A percentile compares a stretch with the other conserved stretches of the same genome.
Evolutionary conservation across 1,139 yeast genomes (phyloP).

Genomic region (Taphrina populina): DNA sequence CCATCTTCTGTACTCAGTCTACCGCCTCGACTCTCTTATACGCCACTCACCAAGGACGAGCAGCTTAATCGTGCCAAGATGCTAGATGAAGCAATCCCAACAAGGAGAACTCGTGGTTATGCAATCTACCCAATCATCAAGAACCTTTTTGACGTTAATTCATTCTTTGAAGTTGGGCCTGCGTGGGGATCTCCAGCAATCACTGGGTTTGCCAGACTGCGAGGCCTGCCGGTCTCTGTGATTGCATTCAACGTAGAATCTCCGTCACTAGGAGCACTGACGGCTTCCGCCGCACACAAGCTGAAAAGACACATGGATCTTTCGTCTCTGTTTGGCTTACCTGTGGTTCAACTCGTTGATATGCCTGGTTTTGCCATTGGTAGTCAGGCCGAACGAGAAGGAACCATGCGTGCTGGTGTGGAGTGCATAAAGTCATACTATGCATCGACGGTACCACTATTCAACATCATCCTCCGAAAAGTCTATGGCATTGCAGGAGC

Average conservation of each 20-base stretch:
- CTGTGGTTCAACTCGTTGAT: conserved; percentile 26
- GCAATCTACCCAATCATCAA: conserved; percentile 29
- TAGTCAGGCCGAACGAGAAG: conserved; percentile 26
- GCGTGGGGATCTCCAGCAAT: conserved; percentile 26
- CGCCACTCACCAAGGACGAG: conserved; percentile 3
- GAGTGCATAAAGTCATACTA: conserved; percentile 29
- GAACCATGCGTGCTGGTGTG: conserved; percentile 32
- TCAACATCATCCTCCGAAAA: conserved; percentile 27
- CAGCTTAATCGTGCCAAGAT: background rate
- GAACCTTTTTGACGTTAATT: conserved; percentile 10
- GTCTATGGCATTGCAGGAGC: conserved; percentile 32
- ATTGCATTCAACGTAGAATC: conserved; percentile 26
- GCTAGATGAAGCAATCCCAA: conserved; percentile 24
- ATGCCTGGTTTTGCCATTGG: conserved; percentile 33
- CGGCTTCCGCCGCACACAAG: conserved; percentile 26
- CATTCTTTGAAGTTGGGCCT: conserved; percentile 29
- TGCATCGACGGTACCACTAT: conserved; percentile 20
- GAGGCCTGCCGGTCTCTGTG: conserved; percentile 17
- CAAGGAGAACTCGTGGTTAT: conserved; percentile 15
- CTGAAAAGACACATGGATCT: conserved; percentile 25
- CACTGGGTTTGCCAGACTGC: conserved; percentile 24
- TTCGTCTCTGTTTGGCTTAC: conserved; percentile 19
- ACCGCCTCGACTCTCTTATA: conserved; percentile 17
- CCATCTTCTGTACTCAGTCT: conserved; percentile 28
- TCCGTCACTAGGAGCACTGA: conserved; percentile 28